Evolutionary conservation across 768 basidiomycete genomes (phyloP).

Genomic region (Naematelia aurantialba): DNA sequence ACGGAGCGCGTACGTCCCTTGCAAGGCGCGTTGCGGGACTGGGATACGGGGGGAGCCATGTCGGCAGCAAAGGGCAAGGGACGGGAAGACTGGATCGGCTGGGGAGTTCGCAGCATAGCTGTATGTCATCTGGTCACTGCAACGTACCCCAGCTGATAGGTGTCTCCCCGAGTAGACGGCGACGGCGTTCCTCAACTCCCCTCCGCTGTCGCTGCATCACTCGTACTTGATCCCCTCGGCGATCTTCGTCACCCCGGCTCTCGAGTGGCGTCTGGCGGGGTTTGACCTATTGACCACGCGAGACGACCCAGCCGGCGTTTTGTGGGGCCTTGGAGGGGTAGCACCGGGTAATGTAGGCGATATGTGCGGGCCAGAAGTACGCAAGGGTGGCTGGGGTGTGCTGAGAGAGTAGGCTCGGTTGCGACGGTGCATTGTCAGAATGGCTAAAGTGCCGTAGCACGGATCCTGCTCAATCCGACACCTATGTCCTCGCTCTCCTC

Average conservation of each 20-base stretch:
- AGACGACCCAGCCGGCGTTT: conserved; percentile 69
- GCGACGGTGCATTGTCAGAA: conserved; percentile 32
- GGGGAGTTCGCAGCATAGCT: conserved; percentile 87
- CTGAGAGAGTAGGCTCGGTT: conserved; percentile 65
- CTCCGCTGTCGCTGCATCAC: conserved; percentile 79
- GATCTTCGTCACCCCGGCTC: conserved; percentile 84
- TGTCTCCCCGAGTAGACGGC: too few species aligned
- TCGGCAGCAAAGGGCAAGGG: conserved; percentile 53
- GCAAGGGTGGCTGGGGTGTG: conserved; percentile 75
- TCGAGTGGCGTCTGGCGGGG: conserved; percentile 95
- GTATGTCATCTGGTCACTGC: too few species aligned
- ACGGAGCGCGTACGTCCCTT: conserved; percentile 88
- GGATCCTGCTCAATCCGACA: conserved; percentile 67
- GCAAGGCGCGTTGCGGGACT: conserved; percentile 60
- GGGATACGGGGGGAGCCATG: conserved; percentile 52
- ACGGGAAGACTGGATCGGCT: conserved; percentile 83
- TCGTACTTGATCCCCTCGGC: conserved; percentile 54
- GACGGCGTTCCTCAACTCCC: conserved; percentile 81
- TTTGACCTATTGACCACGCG: conserved; percentile 84
- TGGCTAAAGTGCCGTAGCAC: conserved; percentile 42
- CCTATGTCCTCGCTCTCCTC: conserved; percentile 82
- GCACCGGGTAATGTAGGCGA: conserved; percentile 63
- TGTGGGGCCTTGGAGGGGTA: conserved; percentile 56
- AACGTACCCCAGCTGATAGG: too few species aligned
- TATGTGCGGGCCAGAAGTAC: conserved; percentile 72